Evolutionary conservation across 2,329 filamentous ascomycete species (phyloP).

Genomic region (Byssoonygena ceratinophila): DNA sequence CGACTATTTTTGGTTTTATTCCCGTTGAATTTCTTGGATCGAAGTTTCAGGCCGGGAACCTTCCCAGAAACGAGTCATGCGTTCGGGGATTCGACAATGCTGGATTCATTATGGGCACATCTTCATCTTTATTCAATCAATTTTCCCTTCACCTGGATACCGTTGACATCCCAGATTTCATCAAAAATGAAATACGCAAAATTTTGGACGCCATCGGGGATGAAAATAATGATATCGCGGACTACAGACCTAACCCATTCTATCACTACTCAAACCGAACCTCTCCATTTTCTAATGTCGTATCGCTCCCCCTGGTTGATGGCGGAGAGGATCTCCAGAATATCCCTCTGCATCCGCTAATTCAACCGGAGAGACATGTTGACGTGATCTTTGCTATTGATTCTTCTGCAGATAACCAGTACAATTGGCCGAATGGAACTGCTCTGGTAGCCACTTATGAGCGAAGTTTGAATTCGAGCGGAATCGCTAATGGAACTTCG

Average conservation of each 20-base stretch:
- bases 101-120: constrained; percentile 77
- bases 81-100: constrained; percentile 72
- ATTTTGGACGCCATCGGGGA: constrained; percentile 49
- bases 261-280: constrained; percentile 50
- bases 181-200: constrained; percentile 43
- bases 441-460: constrained; percentile 63
- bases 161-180: constrained; percentile 38
- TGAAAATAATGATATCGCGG: constrained; percentile 60
- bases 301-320: constrained; percentile 60
- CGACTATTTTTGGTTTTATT: constrained; percentile 59
- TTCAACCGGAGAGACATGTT: constrained; percentile 59
- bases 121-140: constrained; percentile 73
- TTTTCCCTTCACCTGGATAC: constrained; percentile 57
- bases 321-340: constrained; percentile 71
- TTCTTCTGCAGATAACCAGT: constrained; percentile 59
- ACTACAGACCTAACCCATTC: constrained; percentile 68
- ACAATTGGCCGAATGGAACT: constrained; percentile 67
- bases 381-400: constrained; percentile 77
- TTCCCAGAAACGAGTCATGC: constrained; percentile 51
- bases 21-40: constrained; percentile 63
- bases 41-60: constrained; percentile 53
- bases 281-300: constrained; percentile 46
- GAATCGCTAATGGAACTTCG: constrained; percentile 54
- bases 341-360: constrained; percentile 65
- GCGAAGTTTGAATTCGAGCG: constrained; percentile 46